A percentile compares a stretch with the other conserved stretches of the same genome.
Evolutionary conservation across 345 rosid species (phyloP).

Genomic region (Moricandia arvensis): DNA sequence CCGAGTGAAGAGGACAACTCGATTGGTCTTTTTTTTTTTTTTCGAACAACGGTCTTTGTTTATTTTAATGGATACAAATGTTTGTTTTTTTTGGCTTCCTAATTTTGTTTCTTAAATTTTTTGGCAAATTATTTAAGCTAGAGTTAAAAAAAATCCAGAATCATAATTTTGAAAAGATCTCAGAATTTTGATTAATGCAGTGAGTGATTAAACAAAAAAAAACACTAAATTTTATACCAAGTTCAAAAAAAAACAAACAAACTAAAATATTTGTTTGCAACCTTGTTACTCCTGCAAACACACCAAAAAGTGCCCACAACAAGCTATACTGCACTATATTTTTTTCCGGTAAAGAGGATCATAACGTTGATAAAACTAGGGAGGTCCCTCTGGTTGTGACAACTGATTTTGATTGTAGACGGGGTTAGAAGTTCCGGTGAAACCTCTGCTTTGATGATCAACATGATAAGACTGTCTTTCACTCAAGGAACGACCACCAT

Average conservation of each 20-base stretch:
- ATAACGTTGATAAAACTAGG: neutral
- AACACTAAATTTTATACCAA: neutral
- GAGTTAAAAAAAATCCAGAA: neutral
- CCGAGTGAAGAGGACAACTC: neutral
- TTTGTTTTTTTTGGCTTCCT: neutral
- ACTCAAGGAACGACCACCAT: neutral
- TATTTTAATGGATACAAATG: neutral
- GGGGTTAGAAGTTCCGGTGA: neutral
- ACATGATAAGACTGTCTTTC: constrained; percentile 7
- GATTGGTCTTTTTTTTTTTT: neutral
- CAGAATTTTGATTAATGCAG: neutral
- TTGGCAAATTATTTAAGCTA: neutral
- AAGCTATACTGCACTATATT: neutral
- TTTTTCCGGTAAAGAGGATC: neutral
- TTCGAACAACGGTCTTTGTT: no score
- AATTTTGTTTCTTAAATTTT: neutral
- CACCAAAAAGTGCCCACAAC: neutral
- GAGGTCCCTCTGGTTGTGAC: neutral
- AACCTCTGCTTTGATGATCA: neutral
- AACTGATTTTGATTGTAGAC: neutral
- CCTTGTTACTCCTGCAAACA: neutral
- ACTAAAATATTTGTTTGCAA: neutral
- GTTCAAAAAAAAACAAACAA: neutral
- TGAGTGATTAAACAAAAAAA: neutral
- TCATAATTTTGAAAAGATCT: neutral